Evolutionary conservation across 371 early-diverging fungal genomes (phyloP).

Genomic region (Apophysomyces variabilis): DNA sequence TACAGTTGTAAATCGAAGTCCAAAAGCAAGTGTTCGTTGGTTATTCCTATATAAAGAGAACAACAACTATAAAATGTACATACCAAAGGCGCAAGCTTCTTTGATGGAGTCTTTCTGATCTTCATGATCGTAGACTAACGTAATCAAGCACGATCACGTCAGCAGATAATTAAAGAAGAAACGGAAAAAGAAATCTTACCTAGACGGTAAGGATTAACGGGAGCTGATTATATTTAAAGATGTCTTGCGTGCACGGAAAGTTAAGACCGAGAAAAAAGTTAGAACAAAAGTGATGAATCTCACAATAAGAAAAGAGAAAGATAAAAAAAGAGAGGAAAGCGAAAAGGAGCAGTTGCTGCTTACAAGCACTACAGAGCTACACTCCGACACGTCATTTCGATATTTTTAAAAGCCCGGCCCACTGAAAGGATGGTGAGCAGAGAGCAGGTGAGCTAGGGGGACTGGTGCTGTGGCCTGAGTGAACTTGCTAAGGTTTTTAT

Average conservation of each 20-base stretch:
- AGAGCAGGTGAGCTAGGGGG: no score
- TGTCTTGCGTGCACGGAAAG: not conserved
- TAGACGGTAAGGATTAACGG: conserved; percentile 3
- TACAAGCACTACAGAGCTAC: not conserved
- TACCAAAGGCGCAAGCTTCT: conserved; percentile 68
- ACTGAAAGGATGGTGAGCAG: no score
- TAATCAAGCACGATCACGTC: conserved; percentile 6
- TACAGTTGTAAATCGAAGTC: conserved; percentile 19
- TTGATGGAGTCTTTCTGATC: conserved; percentile 71
- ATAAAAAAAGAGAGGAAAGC: not conserved
- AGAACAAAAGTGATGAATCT: not conserved
- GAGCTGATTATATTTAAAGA: conserved; percentile 3
- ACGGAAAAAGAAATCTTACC: conserved; percentile 10
- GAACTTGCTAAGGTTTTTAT: no score
- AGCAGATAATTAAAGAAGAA: not conserved
- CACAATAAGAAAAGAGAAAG: conserved; percentile 1
- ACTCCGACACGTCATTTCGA: conserved; percentile 8
- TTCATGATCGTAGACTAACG: conserved; percentile 57
- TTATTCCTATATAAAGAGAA: not conserved
- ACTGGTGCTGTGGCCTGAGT: no score
- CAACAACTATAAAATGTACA: conserved; percentile 23
- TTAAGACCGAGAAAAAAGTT: conserved; percentile 5
- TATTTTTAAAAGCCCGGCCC: not conserved
- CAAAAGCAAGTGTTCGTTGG: not conserved
- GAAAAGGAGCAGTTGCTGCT: not conserved